A percentile compares a stretch with the other conserved stretches of the same genome.
phyloP scores from a whole-genome alignment of 2,329 filamentous ascomycete genomes.

The Apiospora kogelbergensis region DNA sequence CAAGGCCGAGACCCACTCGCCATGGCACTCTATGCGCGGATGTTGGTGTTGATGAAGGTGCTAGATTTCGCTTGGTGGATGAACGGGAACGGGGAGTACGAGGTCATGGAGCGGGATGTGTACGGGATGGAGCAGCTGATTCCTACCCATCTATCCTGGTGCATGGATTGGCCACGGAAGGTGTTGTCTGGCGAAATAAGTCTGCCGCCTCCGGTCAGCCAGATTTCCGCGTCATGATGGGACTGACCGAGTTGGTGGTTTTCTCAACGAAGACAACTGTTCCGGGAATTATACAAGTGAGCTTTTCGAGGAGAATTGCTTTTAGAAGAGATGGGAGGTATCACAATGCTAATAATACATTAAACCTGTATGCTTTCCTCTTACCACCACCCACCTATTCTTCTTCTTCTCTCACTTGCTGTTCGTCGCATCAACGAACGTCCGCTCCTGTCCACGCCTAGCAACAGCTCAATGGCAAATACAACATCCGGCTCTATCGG shows the following conservation, averaged over 20 bases:
- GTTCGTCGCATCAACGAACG: not conserved
- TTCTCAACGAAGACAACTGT: not conserved
- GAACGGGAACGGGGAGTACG: constrained; percentile 11
- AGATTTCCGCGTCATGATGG: not conserved
- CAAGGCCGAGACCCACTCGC: not conserved
- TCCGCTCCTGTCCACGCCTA: not conserved
- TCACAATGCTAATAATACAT: not conserved
- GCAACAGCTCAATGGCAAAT: not conserved
- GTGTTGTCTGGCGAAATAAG: constrained; percentile 8
- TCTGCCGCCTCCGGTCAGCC: not conserved
- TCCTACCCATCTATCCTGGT: not conserved
- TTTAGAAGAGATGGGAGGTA: not conserved
- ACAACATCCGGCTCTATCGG: not conserved
- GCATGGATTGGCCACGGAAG: constrained; percentile 9
- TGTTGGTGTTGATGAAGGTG: not conserved
- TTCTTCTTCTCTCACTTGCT: not conserved
- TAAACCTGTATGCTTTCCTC: not conserved
- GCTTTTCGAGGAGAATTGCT: not conserved
- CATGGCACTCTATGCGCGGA: constrained; percentile 7
- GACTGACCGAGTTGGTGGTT: not conserved
- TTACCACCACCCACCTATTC: not conserved
- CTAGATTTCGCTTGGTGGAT: constrained; percentile 13
- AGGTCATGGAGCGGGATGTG: constrained; percentile 10
- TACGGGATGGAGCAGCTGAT: constrained; percentile 9
- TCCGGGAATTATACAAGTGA: not conserved